Evolutionary conservation across 2,329 filamentous ascomycete genomes (phyloP).

Genomic region (Biscogniauxia mediterranea): DNA sequence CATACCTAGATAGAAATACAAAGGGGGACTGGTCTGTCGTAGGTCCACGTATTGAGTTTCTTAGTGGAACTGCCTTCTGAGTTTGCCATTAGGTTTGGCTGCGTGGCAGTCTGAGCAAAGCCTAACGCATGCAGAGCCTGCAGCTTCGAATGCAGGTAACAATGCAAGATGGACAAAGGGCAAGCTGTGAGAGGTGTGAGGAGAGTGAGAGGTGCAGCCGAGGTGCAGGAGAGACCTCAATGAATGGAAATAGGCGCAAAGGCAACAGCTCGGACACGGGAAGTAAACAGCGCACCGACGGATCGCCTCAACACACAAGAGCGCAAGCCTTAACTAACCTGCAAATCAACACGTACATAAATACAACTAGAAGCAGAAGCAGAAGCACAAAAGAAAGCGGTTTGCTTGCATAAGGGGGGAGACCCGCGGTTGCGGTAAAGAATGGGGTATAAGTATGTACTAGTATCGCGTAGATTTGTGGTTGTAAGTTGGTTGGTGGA

Average conservation of each 20-base stretch:
- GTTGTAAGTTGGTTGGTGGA: background rate
- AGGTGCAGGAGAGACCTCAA: background rate
- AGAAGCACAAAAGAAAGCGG: constrained; percentile 1
- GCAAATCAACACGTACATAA: too few relatives aligned
- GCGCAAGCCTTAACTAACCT: background rate
- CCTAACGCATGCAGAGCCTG: background rate
- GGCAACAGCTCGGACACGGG: background rate
- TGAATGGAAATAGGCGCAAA: too few relatives aligned
- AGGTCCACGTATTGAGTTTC: constrained; percentile 14
- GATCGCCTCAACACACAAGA: background rate
- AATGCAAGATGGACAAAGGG: background rate
- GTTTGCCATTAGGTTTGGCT: constrained; percentile 1
- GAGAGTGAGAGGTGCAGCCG: background rate
- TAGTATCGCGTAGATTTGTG: background rate
- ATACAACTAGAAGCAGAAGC: background rate
- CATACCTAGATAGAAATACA: constrained; percentile 25
- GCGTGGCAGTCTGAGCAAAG: background rate
- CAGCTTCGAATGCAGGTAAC: background rate
- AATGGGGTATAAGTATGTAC: background rate
- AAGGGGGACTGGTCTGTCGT: constrained; percentile 11
- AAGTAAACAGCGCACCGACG: background rate
- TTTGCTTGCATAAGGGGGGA: background rate
- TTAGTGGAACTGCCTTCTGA: constrained; percentile 11
- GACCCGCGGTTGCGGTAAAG: background rate
- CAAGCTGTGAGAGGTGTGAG: background rate